phyloP scores from a whole-genome alignment of 441 rosid genomes.

The Aquilaria agallochum region DNA sequence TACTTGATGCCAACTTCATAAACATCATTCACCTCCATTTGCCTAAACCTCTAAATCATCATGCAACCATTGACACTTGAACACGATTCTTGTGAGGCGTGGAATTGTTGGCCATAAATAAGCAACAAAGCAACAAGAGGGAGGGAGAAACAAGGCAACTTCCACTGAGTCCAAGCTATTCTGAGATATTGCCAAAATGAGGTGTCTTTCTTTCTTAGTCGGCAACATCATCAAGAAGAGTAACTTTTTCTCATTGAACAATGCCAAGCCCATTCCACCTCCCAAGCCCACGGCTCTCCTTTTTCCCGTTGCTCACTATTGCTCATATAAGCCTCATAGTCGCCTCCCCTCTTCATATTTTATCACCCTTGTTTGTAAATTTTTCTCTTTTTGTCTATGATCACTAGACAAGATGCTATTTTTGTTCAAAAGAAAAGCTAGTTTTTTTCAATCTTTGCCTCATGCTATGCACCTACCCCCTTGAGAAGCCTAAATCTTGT shows the following conservation, averaged over 20 bases:
- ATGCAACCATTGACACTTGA: no score
- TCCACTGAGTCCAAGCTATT: constrained; percentile 11
- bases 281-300: constrained; percentile 65
- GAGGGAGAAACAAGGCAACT: constrained; percentile 3
- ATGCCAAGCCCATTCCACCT: constrained; percentile 33
- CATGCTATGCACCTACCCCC: background rate
- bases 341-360: constrained; percentile 1
- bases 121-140: background rate
- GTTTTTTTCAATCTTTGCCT: background rate
- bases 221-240: constrained; percentile 84
- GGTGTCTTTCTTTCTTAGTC: constrained; percentile 29
- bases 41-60: no score
- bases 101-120: background rate
- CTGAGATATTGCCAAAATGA: constrained; percentile 19
- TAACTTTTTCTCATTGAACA: constrained; percentile 24
- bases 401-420: no score
- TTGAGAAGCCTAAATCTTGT: no score
- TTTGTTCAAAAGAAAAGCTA: background rate
- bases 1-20: no score
- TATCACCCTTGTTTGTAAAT: background rate
- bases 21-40: no score
- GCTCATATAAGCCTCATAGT: constrained; percentile 84
- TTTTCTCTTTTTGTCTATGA: background rate
- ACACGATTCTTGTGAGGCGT: no score
- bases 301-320: constrained; percentile 90